Base-by-base conservation (phyloP, 257 asterid species). In the Leonotis leonurus region DNA sequence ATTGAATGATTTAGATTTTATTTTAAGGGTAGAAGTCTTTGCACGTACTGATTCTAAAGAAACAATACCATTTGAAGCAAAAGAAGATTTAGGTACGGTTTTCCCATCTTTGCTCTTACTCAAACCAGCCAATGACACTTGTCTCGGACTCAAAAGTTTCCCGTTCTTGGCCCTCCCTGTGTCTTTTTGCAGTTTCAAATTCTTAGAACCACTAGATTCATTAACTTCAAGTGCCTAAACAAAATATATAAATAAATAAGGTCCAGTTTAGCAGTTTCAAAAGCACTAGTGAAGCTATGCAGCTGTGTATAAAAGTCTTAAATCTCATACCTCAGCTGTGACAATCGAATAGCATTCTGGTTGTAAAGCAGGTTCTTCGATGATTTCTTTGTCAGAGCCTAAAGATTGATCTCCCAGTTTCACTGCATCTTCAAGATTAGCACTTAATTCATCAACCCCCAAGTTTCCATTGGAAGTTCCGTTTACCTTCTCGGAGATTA, bases 51-150 rank as follows among this genome's bases (percentile, higher is more conserved):
- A 64, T 16, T 74, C 76, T 25, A 70, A 65, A 62, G 70, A 69
- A 46, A 36, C 7, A 21, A 61, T 65, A 65, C 83, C 83, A 60
- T 78, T 81, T 69, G 84, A 78, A 65, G 76, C 61, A 50, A 22
- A 60, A n/a, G 81, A 71, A 60, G 77, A 12, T 71, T 64, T 72
- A 14, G 51, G 43, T 17, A 37, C 53, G 48, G 44, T 79, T 69
- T 70, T 77, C 27, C 72, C 75, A 51, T 76, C 80, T 70, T 63
- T 78, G 48, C 32, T 56, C 80, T 60, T 70, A 62, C 73, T 71
- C 64, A 67, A 41, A 24, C 69, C 68, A 3, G 71, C 51, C 43
- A 48, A 51, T 30, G 78, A 27, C 30, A 46, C 63, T 26, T 56
- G 72, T 57, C 16, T 30, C 8, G 71, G 74, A 66, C 76, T 71